Percentiles rank a stretch among this genome's conserved stretches.
Conservation (phyloP, 2,329 filamentous ascomycete species). For the Immersiporthe knoxdaviesiana region DNA sequence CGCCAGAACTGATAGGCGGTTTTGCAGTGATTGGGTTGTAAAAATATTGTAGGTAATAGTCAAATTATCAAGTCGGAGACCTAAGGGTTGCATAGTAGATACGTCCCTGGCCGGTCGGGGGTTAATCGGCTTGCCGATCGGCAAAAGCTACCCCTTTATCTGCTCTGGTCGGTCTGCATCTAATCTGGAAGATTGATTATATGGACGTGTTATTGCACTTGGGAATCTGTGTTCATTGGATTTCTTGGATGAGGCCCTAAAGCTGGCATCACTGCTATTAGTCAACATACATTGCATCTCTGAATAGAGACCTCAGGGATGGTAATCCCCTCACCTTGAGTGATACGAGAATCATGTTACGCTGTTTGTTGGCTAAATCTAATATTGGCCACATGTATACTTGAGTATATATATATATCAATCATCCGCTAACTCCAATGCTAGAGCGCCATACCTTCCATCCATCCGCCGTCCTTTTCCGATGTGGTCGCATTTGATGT, state of each 20-base stretch:
- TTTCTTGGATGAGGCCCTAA: no score
- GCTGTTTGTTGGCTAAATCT: no score
- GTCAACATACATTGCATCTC: no score
- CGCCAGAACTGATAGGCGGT: neutral
- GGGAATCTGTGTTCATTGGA: no score
- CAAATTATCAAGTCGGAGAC: neutral
- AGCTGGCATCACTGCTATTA: no score
- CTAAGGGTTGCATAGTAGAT: no score
- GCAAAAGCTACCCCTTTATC: neutral
- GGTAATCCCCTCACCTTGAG: no score
- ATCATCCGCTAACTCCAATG: constrained; percentile 7
- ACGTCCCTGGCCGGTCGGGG: no score
- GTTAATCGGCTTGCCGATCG: neutral
- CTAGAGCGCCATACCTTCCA: neutral
- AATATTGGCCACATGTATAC: no score
- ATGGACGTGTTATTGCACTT: no score
- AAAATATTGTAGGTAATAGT: neutral
- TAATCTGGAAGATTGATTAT: no score
- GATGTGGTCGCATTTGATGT: neutral
- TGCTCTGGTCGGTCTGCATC: neutral
- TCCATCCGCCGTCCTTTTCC: neutral
- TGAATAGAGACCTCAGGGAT: no score
- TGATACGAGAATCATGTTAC: neutral
- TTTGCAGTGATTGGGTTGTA: neutral
- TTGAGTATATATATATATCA: neutral